phyloP scores from a whole-genome alignment of 2,329 filamentous ascomycete species.

The Colletotrichum musicola region DNA sequence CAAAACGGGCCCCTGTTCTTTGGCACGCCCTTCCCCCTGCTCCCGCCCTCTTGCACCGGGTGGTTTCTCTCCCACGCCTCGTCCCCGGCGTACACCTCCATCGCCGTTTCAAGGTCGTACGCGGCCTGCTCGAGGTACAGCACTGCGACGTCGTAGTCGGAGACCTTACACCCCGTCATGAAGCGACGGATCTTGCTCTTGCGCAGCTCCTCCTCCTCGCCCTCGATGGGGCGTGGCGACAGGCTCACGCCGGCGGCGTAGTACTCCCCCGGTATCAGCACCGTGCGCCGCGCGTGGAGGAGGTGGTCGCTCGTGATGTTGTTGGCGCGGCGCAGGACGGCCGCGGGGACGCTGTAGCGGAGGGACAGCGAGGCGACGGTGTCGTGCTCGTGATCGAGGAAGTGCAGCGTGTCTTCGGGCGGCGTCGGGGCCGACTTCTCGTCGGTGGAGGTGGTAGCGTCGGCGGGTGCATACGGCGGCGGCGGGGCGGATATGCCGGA shows the following conservation, averaged over 20 bases:
- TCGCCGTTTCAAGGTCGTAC: constrained; percentile 75
- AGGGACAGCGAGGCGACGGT: constrained; percentile 77
- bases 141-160: constrained; percentile 81
- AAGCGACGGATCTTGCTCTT: constrained; percentile 80
- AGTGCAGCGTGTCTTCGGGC: constrained; percentile 78
- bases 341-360: constrained; percentile 76
- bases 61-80: constrained; percentile 81
- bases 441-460: constrained; percentile 36
- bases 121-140: constrained; percentile 79
- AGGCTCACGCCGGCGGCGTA: constrained; percentile 77
- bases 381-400: constrained; percentile 78
- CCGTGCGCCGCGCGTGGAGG: constrained; percentile 74
- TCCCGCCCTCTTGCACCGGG: constrained; percentile 60
- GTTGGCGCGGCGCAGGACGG: constrained; percentile 74
- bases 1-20: constrained; percentile 47
- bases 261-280: constrained; percentile 78
- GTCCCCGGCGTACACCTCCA: constrained; percentile 75
- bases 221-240: constrained; percentile 78
- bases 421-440: constrained; percentile 47
- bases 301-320: constrained; percentile 79
- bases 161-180: constrained; percentile 83
- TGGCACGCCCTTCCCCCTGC: constrained; percentile 44
- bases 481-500: constrained; percentile 49
- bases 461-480: constrained; percentile 52
- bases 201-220: constrained; percentile 78